phyloP scores from a whole-genome alignment of 306 rosid genomes.

The Styphnolobium japonicum region DNA sequence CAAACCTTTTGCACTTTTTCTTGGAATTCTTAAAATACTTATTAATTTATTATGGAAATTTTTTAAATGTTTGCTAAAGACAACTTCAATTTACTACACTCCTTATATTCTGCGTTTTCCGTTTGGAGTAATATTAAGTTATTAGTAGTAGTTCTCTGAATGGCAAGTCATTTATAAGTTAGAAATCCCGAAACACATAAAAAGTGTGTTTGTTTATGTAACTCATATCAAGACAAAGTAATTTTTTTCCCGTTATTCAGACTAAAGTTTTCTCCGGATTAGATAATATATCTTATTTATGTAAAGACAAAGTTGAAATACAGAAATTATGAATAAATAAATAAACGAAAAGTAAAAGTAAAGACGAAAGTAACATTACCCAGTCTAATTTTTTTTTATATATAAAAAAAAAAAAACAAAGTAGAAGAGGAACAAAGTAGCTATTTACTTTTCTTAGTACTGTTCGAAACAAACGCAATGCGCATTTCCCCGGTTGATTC shows the following conservation, averaged over 20 bases:
- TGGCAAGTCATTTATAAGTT: neutral
- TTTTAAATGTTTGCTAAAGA: neutral
- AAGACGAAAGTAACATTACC: conserved; percentile 27
- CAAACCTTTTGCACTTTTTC: neutral
- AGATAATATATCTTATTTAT: neutral
- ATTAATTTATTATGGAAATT: neutral
- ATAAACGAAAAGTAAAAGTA: conserved; percentile 37
- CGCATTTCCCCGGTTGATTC: conserved; percentile 17
- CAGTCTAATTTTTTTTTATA: neutral
- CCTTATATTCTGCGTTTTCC: neutral
- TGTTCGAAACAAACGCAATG: conserved; percentile 29
- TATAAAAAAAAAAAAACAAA: neutral
- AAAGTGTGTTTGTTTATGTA: neutral
- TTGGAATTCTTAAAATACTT: neutral
- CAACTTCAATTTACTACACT: neutral
- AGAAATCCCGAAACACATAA: conserved; percentile 14
- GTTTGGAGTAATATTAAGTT: neutral
- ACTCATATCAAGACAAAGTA: neutral
- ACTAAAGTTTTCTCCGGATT: neutral
- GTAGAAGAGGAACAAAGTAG: conserved; percentile 24
- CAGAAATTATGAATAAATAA: conserved; percentile 20
- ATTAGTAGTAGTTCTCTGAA: neutral
- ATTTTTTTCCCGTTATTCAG: neutral
- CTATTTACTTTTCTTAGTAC: conserved; percentile 30
- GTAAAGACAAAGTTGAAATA: conserved; percentile 24